phyloP scores from a whole-genome alignment of 2,329 filamentous ascomycete species.

The Lojkania enalia region DNA sequence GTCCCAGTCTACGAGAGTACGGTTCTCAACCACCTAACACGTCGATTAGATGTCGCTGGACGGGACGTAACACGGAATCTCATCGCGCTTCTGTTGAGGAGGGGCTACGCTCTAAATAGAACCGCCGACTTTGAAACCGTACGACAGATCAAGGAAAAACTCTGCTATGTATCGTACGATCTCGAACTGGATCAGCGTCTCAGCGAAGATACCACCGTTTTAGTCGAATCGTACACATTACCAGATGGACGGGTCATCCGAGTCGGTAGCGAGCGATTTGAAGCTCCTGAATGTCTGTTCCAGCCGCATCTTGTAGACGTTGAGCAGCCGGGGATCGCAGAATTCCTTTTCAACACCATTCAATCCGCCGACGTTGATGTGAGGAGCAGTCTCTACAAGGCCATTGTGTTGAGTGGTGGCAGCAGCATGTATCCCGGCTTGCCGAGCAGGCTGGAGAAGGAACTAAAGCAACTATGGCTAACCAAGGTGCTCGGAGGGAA shows the following conservation, averaged over 20 bases:
- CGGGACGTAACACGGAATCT: constrained; percentile 98
- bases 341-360: constrained; percentile 98
- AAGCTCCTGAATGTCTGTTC: constrained; percentile 97
- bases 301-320: constrained; percentile 97
- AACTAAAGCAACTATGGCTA: constrained; percentile 97
- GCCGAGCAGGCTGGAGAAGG: constrained; percentile 93
- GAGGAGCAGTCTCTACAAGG: constrained; percentile 90
- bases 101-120: constrained; percentile 95
- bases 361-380: constrained; percentile 95
- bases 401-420: constrained; percentile 92
- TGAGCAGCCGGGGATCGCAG: constrained; percentile 93
- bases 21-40: constrained; percentile 94
- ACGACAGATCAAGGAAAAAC: constrained; percentile 98
- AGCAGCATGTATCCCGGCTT: constrained; percentile 99
- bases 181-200: constrained; percentile 93
- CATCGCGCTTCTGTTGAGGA: constrained; percentile 88
- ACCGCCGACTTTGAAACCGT: constrained; percentile 99
- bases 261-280: constrained; percentile 95
- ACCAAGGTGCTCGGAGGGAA: constrained; percentile 88
- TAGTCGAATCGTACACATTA: constrained; percentile 96
- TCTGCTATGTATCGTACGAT: constrained; percentile 99
- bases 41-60: constrained; percentile 90
- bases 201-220: constrained; percentile 93
- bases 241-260: constrained; percentile 95
- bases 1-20: constrained; percentile 98